Percentiles rank a stretch among this genome's conserved stretches.
phyloP scores from a whole-genome alignment of 2,329 filamentous ascomycete species.

The Xenoacremonium recifei region DNA sequence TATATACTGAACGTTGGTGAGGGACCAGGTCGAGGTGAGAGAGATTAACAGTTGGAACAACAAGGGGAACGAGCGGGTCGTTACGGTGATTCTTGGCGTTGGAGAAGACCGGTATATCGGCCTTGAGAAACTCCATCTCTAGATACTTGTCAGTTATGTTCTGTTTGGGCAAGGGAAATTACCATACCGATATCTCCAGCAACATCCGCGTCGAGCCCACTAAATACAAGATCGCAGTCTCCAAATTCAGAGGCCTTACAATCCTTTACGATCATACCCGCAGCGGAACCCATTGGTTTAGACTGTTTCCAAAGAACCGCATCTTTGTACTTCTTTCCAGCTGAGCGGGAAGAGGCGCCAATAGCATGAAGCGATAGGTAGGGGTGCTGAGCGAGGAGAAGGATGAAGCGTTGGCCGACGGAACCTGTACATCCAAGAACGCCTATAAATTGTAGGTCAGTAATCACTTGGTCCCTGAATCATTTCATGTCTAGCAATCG shows the following conservation, averaged over 20 bases:
- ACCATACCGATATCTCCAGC: constrained; percentile 82
- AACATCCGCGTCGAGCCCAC: constrained; percentile 87
- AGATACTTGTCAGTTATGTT: constrained; percentile 4
- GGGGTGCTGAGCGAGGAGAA: constrained; percentile 85
- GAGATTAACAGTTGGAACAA: constrained; percentile 94
- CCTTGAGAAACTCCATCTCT: constrained; percentile 90
- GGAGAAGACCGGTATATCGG: constrained; percentile 89
- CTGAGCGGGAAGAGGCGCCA: constrained; percentile 84
- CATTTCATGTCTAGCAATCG: constrained; percentile 7
- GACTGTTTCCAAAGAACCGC: constrained; percentile 95
- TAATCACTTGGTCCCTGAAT: too few relatives aligned
- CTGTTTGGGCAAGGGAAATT: constrained; percentile 4
- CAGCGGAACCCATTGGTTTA: constrained; percentile 74
- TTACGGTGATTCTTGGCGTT: constrained; percentile 97
- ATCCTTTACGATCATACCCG: constrained; percentile 79
- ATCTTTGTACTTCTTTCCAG: constrained; percentile 92
- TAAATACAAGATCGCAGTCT: constrained; percentile 93
- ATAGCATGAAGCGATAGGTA: constrained; percentile 83
- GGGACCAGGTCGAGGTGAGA: constrained; percentile 82
- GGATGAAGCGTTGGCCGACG: constrained; percentile 92
- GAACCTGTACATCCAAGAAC: constrained; percentile 92
- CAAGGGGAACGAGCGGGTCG: constrained; percentile 84
- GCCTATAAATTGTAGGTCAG: constrained; percentile 47
- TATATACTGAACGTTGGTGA: constrained; percentile 73
- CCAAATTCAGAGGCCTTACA: constrained; percentile 80